Conservation (phyloP, 2,329 filamentous ascomycete species). For the Pestalotiopsis sp. region DNA sequence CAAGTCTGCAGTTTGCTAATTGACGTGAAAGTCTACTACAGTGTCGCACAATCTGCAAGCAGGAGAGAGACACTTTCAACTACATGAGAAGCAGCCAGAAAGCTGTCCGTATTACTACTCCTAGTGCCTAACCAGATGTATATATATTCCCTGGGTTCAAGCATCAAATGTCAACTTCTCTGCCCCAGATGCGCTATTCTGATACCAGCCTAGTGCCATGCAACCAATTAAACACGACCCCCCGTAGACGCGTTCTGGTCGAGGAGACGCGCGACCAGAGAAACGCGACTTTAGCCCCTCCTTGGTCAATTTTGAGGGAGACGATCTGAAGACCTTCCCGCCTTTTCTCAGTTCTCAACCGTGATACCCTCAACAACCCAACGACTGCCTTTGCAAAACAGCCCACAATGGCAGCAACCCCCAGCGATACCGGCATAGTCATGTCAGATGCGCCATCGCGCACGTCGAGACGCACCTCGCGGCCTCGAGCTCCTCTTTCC, state of each 20-base stretch:
- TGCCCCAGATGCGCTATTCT: background rate
- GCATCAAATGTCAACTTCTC: background rate
- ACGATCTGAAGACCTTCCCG: conserved; percentile 10
- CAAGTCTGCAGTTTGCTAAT: too few relatives aligned
- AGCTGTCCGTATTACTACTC: too few relatives aligned
- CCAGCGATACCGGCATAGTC: conserved; percentile 56
- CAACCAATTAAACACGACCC: conserved; percentile 38
- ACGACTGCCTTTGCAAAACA: background rate
- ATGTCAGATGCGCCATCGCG: conserved; percentile 52
- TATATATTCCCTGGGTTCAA: too few relatives aligned
- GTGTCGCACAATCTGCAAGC: too few relatives aligned
- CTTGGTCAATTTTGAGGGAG: conserved; percentile 18
- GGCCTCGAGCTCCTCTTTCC: conserved; percentile 60
- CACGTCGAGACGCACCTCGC: conserved; percentile 16
- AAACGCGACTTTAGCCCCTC: conserved; percentile 21
- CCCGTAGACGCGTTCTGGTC: background rate
- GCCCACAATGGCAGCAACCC: conserved; percentile 43
- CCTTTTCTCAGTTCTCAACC: background rate
- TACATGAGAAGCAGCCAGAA: too few relatives aligned
- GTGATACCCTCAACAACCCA: background rate
- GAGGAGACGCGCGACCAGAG: background rate
- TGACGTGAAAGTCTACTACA: too few relatives aligned
- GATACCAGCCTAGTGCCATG: conserved; percentile 20
- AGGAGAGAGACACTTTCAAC: too few relatives aligned
- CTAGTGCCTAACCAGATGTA: too few relatives aligned